phyloP scores from a whole-genome alignment of 257 asterid species.

The Jaltomata sinuosa region DNA sequence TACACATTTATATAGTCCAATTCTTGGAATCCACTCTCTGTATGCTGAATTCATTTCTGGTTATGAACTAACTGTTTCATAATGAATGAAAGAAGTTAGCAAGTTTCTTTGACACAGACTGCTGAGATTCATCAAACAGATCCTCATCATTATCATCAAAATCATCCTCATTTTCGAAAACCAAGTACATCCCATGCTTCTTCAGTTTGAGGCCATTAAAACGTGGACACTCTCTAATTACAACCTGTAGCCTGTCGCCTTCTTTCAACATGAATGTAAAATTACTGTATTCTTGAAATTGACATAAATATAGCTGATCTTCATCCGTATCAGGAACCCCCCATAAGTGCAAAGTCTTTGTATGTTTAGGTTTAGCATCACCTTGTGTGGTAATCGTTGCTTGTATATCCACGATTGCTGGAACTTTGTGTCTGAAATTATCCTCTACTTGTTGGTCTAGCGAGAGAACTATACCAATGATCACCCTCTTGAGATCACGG shows the following conservation, averaged over 20 bases:
- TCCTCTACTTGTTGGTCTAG: slow-evolving; percentile 11
- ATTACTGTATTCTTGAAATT: neutral
- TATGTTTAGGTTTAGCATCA: neutral
- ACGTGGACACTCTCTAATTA: neutral
- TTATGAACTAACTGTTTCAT: neutral
- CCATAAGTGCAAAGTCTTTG: neutral
- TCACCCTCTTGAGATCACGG: slow-evolving; percentile 8
- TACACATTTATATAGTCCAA: neutral
- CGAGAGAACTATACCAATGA: slow-evolving; percentile 16
- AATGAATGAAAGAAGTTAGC: slow-evolving; percentile 1
- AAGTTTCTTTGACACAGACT: slow-evolving; percentile 13
- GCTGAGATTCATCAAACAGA: slow-evolving; percentile 5
- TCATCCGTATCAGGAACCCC: slow-evolving; percentile 21
- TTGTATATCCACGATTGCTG: slow-evolving; percentile 12
- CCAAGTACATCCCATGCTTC: slow-evolving; percentile 15
- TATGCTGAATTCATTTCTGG: neutral
- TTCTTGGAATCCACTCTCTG: neutral
- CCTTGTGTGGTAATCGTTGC: slow-evolving; percentile 16
- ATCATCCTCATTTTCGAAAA: slow-evolving; percentile 24
- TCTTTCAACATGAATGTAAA: slow-evolving; percentile 13
- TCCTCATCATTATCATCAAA: slow-evolving; percentile 23
- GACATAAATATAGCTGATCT: slow-evolving; percentile 25
- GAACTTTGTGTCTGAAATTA: slow-evolving; percentile 5
- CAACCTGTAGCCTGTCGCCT: slow-evolving; percentile 15
- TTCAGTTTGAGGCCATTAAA: slow-evolving; percentile 15